phyloP scores from a whole-genome alignment of 345 rosid species.

The Lepidium didymum region DNA sequence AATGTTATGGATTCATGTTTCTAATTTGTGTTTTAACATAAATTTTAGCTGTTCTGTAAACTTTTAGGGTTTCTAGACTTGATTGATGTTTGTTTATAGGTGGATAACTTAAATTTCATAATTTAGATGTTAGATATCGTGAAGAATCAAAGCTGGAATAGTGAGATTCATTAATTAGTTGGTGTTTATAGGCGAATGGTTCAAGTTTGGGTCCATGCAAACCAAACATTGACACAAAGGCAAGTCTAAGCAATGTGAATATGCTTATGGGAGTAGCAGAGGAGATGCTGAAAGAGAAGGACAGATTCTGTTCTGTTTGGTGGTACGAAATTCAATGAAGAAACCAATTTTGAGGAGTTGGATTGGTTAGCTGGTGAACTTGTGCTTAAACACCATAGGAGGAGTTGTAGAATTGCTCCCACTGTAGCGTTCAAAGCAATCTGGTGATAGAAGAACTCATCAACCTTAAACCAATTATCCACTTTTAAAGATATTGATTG shows the following conservation, averaged over 20 bases:
- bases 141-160: too few relatives aligned
- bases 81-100: too few relatives aligned
- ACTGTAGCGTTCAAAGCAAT: slow-evolving; percentile 90
- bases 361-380: slow-evolving; percentile 86
- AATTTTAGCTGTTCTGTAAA: too few relatives aligned
- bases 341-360: slow-evolving; percentile 67
- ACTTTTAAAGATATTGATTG: slow-evolving; percentile 27
- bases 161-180: neutral
- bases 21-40: too few relatives aligned
- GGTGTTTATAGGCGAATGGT: slow-evolving; percentile 63
- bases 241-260: slow-evolving; percentile 60
- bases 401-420: slow-evolving; percentile 87
- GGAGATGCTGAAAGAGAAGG: slow-evolving; percentile 88
- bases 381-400: slow-evolving; percentile 80
- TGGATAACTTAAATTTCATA: too few relatives aligned
- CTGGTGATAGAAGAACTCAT: slow-evolving; percentile 24
- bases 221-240: slow-evolving; percentile 59
- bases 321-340: slow-evolving; percentile 67
- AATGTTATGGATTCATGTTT: too few relatives aligned
- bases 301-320: slow-evolving; percentile 76
- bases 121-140: too few relatives aligned
- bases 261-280: slow-evolving; percentile 66
- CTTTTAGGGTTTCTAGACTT: too few relatives aligned
- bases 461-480: too few relatives aligned
- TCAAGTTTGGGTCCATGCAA: slow-evolving; percentile 59